A percentile compares a stretch with the other conserved stretches of the same genome.
Conservation (phyloP, 2,329 filamentous ascomycete species). For the Ascochyta clinopodiicola region DNA sequence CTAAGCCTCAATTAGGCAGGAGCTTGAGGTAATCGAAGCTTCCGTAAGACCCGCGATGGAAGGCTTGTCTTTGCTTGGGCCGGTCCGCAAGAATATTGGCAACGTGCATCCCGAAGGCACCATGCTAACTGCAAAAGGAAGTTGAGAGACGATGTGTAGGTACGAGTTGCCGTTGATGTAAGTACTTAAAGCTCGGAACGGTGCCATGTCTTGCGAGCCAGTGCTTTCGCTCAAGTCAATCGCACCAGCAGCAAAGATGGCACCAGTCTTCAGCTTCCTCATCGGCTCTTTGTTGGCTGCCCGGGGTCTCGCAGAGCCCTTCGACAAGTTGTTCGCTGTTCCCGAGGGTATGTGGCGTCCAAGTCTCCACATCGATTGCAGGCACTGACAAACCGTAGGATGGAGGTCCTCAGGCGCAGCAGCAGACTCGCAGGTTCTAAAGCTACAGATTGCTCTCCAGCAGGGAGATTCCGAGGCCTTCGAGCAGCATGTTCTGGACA, state of each 20-base stretch:
- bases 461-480: slow-evolving; percentile 45
- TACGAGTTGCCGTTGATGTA: not conserved
- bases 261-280: slow-evolving; percentile 31
- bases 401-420: slow-evolving; percentile 32
- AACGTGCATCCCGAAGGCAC: slow-evolving; percentile 1
- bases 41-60: slow-evolving; percentile 1
- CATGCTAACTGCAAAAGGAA: slow-evolving; percentile 14
- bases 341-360: slow-evolving; percentile 27
- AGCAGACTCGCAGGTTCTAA: slow-evolving; percentile 29
- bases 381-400: slow-evolving; percentile 20
- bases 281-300: slow-evolving; percentile 33
- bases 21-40: slow-evolving; percentile 15
- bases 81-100: slow-evolving; percentile 3
- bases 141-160: slow-evolving; percentile 10
- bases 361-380: not conserved
- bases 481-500: slow-evolving; percentile 47
- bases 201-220: not conserved
- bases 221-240: slow-evolving; percentile 22
- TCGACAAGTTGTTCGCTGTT: slow-evolving; percentile 33
- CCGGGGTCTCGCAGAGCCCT: slow-evolving; percentile 31
- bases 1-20: slow-evolving; percentile 12
- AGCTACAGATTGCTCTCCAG: slow-evolving; percentile 40
- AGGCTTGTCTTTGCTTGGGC: slow-evolving; percentile 18
- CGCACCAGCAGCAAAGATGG: slow-evolving; percentile 24
- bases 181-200: slow-evolving; percentile 9